A percentile compares a stretch with the other conserved stretches of the same genome.
phyloP scores from a whole-genome alignment of 2,329 filamentous ascomycete species.

The Scopulariopsis brevicaulis region DNA sequence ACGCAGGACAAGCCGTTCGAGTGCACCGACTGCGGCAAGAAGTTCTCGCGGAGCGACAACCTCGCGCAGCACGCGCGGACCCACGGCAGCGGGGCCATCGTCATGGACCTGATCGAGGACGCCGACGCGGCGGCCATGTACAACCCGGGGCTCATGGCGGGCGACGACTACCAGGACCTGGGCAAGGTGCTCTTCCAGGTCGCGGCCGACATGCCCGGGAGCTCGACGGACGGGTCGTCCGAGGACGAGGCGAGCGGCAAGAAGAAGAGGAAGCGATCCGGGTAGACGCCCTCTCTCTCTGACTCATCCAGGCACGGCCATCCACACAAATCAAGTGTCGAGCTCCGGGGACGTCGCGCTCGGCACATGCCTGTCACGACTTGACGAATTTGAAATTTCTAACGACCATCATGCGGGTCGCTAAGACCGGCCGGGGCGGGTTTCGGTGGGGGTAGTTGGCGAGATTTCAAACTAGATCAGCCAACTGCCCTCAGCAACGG shows the following conservation, averaged over 20 bases:
- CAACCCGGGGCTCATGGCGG: constrained; percentile 26
- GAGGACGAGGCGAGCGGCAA: constrained; percentile 37
- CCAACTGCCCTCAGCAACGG: not conserved
- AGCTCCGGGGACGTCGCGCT: not conserved
- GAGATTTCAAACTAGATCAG: not conserved
- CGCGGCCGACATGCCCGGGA: constrained; percentile 60
- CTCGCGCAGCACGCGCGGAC: constrained; percentile 91
- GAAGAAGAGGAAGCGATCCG: constrained; percentile 65
- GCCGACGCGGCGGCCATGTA: constrained; percentile 43
- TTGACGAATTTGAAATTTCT: constrained; percentile 3
- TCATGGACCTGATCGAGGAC: constrained; percentile 82
- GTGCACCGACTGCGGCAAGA: constrained; percentile 96
- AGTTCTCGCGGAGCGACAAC: constrained; percentile 97
- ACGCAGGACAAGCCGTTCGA: constrained; percentile 98
- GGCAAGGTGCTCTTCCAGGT: constrained; percentile 77
- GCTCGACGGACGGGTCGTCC: constrained; percentile 44
- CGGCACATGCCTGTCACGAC: constrained; percentile 1
- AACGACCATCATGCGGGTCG: constrained; percentile 3
- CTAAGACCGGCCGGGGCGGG: constrained; percentile 1
- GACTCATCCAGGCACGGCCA: not conserved
- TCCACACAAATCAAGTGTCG: not conserved
- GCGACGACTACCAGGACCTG: constrained; percentile 45
- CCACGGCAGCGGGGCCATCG: constrained; percentile 78
- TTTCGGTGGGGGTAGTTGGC: not conserved
- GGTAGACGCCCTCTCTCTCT: constrained; percentile 26